phyloP scores from a whole-genome alignment of 306 rosid genomes.

The Senna siamea region DNA sequence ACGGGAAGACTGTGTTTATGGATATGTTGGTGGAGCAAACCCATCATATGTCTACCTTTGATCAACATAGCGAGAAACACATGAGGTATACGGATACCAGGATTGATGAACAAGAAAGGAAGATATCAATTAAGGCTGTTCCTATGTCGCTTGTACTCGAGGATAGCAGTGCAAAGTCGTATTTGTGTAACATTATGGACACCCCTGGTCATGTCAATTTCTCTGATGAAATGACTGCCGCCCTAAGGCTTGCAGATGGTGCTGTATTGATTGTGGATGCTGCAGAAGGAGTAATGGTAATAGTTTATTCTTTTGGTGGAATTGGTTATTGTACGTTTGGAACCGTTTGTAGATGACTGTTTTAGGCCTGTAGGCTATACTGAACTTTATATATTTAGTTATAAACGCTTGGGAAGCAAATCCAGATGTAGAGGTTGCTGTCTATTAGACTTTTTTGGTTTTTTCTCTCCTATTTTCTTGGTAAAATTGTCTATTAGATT shows the following conservation, averaged over 20 bases:
- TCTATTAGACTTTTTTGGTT: background rate
- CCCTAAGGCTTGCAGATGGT: constrained; percentile 93
- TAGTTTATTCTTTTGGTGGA: background rate
- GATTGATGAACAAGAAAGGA: constrained; percentile 93
- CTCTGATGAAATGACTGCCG: constrained; percentile 98
- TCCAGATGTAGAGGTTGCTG: background rate
- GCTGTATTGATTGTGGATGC: constrained; percentile 95
- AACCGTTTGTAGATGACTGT: background rate
- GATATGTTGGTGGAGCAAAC: constrained; percentile 98
- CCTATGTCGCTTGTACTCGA: constrained; percentile 97
- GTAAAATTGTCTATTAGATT: background rate
- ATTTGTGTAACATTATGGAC: constrained; percentile 89
- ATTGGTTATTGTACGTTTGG: background rate
- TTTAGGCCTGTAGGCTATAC: background rate
- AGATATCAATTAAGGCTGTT: constrained; percentile 85
- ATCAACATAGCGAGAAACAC: constrained; percentile 79
- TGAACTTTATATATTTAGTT: background rate
- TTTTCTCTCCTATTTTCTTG: background rate
- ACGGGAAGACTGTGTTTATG: constrained; percentile 97
- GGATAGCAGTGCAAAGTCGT: constrained; percentile 84
- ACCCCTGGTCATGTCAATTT: constrained; percentile 96
- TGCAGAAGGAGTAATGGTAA: constrained; percentile 97
- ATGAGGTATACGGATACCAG: constrained; percentile 87
- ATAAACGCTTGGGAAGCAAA: background rate
- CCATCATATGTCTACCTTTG: constrained; percentile 92